Percentiles rank a stretch among this genome's conserved stretches.
Evolutionary conservation across 805 yeast species (phyloP).

Genomic region (Starmerella stigmatis): DNA sequence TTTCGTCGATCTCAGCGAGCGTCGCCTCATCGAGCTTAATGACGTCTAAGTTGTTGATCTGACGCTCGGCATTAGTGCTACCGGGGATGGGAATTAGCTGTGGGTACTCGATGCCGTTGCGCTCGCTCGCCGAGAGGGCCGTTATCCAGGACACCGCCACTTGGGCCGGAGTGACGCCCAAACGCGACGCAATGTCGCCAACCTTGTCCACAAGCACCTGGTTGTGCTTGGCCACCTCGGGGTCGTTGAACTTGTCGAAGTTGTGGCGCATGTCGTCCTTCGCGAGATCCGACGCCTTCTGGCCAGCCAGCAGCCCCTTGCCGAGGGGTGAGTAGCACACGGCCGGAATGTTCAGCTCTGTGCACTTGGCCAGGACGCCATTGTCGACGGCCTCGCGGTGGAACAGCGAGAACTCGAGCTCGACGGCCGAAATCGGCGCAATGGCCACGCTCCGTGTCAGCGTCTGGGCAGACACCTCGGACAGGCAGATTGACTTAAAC

Average conservation of each 20-base stretch:
- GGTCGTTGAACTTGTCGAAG: slow-evolving; percentile 47
- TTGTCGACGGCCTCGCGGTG: slow-evolving; percentile 49
- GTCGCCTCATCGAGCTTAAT: slow-evolving; percentile 44
- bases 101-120: slow-evolving; percentile 33
- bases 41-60: slow-evolving; percentile 46
- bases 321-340: slow-evolving; percentile 79
- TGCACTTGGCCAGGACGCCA: slow-evolving; percentile 53
- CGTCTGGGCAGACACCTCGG: slow-evolving; percentile 59
- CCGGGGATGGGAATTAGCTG: slow-evolving; percentile 72
- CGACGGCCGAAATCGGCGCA: slow-evolving; percentile 54
- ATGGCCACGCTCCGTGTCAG: slow-evolving; percentile 48
- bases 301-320: slow-evolving; percentile 66
- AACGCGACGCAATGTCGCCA: slow-evolving; percentile 40
- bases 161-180: slow-evolving; percentile 49
- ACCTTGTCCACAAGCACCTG: slow-evolving; percentile 40
- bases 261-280: slow-evolving; percentile 44
- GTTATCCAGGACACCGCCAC: slow-evolving; percentile 59
- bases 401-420: slow-evolving; percentile 68
- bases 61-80: slow-evolving; percentile 49
- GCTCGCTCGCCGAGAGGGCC: slow-evolving; percentile 29
- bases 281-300: slow-evolving; percentile 39
- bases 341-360: slow-evolving; percentile 51
- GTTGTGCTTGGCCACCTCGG: slow-evolving; percentile 48
- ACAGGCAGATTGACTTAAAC: slow-evolving; percentile 48
- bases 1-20: slow-evolving; percentile 41